phyloP scores from a whole-genome alignment of 1,284 basidiomycete species.

The Tylopilus sp. region DNA sequence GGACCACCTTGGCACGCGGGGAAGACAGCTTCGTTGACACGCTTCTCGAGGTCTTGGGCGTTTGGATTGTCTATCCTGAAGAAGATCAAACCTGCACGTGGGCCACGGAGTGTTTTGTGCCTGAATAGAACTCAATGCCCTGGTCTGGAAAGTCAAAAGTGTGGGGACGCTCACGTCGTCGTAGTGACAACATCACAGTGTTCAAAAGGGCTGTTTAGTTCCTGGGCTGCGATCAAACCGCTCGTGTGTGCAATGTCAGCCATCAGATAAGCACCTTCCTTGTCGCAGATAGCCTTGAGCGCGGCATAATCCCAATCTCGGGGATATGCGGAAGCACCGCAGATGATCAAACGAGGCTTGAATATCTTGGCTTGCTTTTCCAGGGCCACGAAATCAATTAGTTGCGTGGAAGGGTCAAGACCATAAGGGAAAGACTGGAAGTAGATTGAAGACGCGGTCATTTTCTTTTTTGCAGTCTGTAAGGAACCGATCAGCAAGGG shows the following conservation, averaged over 20 bases:
- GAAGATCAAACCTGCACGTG: constrained; percentile 98
- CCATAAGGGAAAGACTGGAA: constrained; percentile 99
- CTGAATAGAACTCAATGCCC: constrained; percentile 37
- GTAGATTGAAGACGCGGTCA: constrained; percentile 99
- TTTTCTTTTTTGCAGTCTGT: constrained; percentile 98
- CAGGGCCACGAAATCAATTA: constrained; percentile 89
- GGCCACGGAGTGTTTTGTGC: constrained; percentile 99
- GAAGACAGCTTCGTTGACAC: constrained; percentile 98
- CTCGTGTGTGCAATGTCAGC: constrained; percentile 98
- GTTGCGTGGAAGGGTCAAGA: constrained; percentile 80
- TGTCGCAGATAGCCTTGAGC: constrained; percentile 82
- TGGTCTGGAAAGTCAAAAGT: background rate
- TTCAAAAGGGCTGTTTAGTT: constrained; percentile 92
- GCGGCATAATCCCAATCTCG: constrained; percentile 95
- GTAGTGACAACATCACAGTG: constrained; percentile 98
- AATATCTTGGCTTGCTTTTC: constrained; percentile 90
- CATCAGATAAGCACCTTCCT: constrained; percentile 90
- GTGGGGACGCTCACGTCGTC: constrained; percentile 67
- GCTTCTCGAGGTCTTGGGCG: constrained; percentile 84
- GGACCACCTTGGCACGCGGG: constrained; percentile 99
- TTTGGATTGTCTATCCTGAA: constrained; percentile 92
- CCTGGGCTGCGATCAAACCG: constrained; percentile 92
- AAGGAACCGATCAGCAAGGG: constrained; percentile 35
- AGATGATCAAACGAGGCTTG: constrained; percentile 96
- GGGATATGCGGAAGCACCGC: constrained; percentile 98